Evolutionary conservation across 2,329 filamentous ascomycete species (phyloP).

Genomic region (Teratosphaeria epicoccoides): DNA sequence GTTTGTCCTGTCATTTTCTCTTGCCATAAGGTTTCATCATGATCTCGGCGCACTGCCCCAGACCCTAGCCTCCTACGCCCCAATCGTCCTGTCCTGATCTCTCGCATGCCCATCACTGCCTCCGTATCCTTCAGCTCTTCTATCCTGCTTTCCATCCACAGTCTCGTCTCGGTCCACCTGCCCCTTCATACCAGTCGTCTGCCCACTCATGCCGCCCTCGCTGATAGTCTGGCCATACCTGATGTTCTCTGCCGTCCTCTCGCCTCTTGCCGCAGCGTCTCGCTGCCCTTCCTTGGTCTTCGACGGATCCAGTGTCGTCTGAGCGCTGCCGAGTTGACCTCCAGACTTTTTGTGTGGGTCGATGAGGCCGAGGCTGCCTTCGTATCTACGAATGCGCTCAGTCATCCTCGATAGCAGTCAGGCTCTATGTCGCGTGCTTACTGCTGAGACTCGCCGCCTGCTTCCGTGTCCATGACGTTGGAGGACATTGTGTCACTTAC

Average conservation of each 20-base stretch:
- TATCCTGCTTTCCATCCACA: slow-evolving; percentile 9
- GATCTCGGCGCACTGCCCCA: background rate
- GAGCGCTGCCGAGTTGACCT: slow-evolving; percentile 41
- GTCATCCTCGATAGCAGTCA: background rate
- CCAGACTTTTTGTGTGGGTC: slow-evolving; percentile 42
- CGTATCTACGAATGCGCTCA: slow-evolving; percentile 39
- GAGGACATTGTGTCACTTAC: slow-evolving; percentile 34
- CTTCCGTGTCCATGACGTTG: slow-evolving; percentile 48
- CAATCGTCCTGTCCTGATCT: slow-evolving; percentile 39
- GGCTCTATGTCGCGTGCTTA: slow-evolving; percentile 22
- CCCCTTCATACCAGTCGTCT: background rate
- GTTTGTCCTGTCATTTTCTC: background rate
- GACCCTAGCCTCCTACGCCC: slow-evolving; percentile 35
- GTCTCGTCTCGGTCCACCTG: background rate
- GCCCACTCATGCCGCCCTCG: slow-evolving; percentile 28
- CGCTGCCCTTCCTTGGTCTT: slow-evolving; percentile 22
- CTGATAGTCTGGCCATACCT: slow-evolving; percentile 47
- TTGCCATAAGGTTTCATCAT: no score
- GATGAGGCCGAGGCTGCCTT: slow-evolving; percentile 43
- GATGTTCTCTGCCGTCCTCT: slow-evolving; percentile 42
- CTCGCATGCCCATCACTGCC: slow-evolving; percentile 18
- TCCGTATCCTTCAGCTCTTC: slow-evolving; percentile 30
- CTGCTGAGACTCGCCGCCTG: slow-evolving; percentile 42
- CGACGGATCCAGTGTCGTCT: slow-evolving; percentile 24
- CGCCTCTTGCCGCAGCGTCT: slow-evolving; percentile 28